phyloP scores from a whole-genome alignment of 208 protist genomes.

The Herpetomonas muscarum region DNA sequence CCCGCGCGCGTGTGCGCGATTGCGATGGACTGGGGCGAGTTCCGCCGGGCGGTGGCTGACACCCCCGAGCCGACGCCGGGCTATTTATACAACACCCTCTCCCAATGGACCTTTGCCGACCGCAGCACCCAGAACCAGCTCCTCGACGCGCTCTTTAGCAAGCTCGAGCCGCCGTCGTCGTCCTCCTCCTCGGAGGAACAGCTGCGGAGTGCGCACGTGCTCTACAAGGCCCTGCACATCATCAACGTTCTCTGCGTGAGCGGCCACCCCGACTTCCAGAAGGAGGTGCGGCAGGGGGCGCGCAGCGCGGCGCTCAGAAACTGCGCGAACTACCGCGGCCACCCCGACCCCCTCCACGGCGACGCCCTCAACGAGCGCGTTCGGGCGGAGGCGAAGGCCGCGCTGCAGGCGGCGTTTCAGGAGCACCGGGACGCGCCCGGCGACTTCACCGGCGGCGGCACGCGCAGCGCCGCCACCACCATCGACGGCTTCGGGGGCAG shows the following conservation, averaged over 20 bases:
- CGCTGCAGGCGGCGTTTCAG: conserved; percentile 46
- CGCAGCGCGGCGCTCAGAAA: conserved; percentile 16
- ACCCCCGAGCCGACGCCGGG: conserved; percentile 45
- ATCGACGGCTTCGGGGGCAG: not conserved
- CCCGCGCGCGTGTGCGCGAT: too few species aligned
- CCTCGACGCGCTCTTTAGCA: conserved; percentile 37
- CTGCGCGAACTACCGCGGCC: conserved; percentile 38
- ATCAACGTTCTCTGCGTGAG: conserved; percentile 58
- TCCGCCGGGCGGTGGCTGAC: conserved; percentile 41
- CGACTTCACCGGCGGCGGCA: not conserved
- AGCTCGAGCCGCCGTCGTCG: conserved; percentile 20
- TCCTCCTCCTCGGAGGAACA: too few species aligned
- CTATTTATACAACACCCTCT: conserved; percentile 55
- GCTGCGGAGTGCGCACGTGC: conserved; percentile 24
- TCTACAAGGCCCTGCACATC: conserved; percentile 66
- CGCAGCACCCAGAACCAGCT: conserved; percentile 35
- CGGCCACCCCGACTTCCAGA: conserved; percentile 65
- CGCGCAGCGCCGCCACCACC: not conserved
- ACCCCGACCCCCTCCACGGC: conserved; percentile 31
- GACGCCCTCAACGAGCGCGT: conserved; percentile 68
- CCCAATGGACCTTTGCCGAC: conserved; percentile 41
- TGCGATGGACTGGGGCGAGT: conserved; percentile 44
- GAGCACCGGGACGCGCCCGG: conserved; percentile 1
- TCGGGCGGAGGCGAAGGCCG: conserved; percentile 34
- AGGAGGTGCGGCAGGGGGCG: conserved; percentile 34